Percentiles rank a stretch among this genome's conserved stretches.
phyloP scores from a whole-genome alignment of 2,329 filamentous ascomycete species.

The Rosellinia necatrix region DNA sequence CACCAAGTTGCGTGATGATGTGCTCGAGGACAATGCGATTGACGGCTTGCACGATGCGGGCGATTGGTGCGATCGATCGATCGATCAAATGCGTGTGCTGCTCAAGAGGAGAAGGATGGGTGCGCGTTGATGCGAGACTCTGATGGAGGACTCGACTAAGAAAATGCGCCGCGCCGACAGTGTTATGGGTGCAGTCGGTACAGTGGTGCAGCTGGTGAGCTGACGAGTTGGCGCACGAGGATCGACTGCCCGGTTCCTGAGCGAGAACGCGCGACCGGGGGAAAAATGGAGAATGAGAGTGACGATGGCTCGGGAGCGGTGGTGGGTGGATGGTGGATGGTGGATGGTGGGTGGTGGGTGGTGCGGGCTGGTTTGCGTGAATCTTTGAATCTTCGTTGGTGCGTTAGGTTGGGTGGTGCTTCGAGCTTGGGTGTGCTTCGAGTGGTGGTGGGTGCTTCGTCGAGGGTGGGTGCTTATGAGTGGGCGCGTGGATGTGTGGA shows the following conservation, averaged over 20 bases:
- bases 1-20: conserved; percentile 12
- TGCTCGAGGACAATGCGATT: conserved; percentile 9
- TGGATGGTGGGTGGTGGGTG: conserved; percentile 14
- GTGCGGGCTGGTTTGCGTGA: conserved; percentile 17
- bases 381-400: conserved; percentile 16
- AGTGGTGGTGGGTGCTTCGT: too few species aligned
- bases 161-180: conserved; percentile 24
- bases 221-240: conserved; percentile 25
- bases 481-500: too few species aligned
- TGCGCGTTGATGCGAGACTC: conserved; percentile 10
- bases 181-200: conserved; percentile 6
- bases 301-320: conserved; percentile 29
- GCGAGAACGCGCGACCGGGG: conserved; percentile 35
- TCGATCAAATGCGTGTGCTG: conserved; percentile 17
- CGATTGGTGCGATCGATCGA: conserved; percentile 22
- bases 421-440: too few species aligned
- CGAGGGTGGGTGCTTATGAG: too few species aligned
- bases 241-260: conserved; percentile 34
- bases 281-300: conserved; percentile 36
- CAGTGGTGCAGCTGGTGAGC: conserved; percentile 22
- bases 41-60: conserved; percentile 17
- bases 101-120: not conserved
- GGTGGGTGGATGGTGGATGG: conserved; percentile 5
- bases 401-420: conserved; percentile 12
- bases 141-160: not conserved